Evolutionary conservation across 2,329 filamentous ascomycete species (phyloP), one percentile per base, ranked within the genome.

Genomic region (Cercospora brassicicola): DNA sequence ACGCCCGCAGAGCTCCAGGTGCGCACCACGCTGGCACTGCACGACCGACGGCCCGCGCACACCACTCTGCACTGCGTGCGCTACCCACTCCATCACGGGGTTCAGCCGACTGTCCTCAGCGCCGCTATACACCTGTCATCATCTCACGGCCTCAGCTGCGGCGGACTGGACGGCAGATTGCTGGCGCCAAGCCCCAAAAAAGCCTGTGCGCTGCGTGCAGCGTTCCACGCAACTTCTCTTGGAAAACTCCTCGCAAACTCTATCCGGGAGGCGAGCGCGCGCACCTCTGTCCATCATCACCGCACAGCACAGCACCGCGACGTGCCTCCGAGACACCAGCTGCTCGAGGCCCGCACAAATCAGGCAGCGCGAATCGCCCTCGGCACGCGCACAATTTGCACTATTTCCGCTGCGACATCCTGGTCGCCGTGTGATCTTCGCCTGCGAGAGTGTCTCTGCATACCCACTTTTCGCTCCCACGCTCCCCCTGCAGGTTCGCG

Each of bases 391-490:
- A 51, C 26, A 57, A 57, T 64, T 64, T 64, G 62, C 62, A 64
- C 36, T 64, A 26, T 53, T 55, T 11, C 33, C 33, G 51, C 48
- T 20, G 33, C 42, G 62, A 45, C 51, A 64, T 57, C 51, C 51
- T 56, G 62, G 53, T 59, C 53, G 33, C 30, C 51, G 51, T 56
- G 62, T 64, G 62, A 64, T 57, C 62, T 59, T 64, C 51, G 62
- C 62, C 55, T 68, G 62, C 61, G 67, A 67, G 64, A 45, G 28
- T 65, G 64, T 65, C 64, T 65, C 64, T 65, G 69, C 59, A 64
- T 56, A 62, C 71, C 71, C 71, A 73, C 73, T 72, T 70, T 71
- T 64, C 65, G 63, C 51, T 9, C 64, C 68, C 68, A 68, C 67
- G 59, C 61, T 57, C 9, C 64, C 53, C 59, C 67, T 71, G 71